These are phyloP conservation scores for Citrus medica DNA, from an alignment of 345 rosid genomes.

Conservation along the genomic window DNA sequence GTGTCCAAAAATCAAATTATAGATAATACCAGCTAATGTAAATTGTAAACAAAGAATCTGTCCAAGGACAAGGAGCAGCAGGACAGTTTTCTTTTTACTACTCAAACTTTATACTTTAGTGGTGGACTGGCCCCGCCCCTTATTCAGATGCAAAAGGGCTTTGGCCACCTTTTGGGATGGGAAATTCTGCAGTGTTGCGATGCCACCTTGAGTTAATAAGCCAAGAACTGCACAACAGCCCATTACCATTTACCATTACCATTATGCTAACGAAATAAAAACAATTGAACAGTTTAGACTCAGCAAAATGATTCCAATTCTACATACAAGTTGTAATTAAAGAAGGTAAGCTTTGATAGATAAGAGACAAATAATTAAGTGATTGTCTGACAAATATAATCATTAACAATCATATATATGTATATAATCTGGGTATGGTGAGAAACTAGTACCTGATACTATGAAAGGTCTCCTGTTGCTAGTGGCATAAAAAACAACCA, in stretches of 20 bases:
- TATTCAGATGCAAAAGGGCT: neutral
- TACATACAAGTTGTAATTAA: neutral
- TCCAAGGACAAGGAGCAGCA: constrained; percentile 11
- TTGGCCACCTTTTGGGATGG: neutral
- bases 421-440: no score
- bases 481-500: neutral
- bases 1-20: neutral
- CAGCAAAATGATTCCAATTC: neutral
- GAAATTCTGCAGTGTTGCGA: neutral
- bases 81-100: constrained; percentile 8
- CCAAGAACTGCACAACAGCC: neutral
- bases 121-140: constrained; percentile 22
- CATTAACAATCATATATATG: no score
- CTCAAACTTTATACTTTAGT: neutral
- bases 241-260: neutral
- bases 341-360: neutral
- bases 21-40: neutral
- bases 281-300: neutral
- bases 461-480: neutral
- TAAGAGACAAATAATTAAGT: no score
- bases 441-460: neutral
- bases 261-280: neutral
- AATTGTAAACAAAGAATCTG: constrained; percentile 16
- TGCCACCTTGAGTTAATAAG: neutral
- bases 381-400: no score